phyloP scores from a whole-genome alignment of 495 filamentous ascomycete genomes.

The Podospora comata region DNA sequence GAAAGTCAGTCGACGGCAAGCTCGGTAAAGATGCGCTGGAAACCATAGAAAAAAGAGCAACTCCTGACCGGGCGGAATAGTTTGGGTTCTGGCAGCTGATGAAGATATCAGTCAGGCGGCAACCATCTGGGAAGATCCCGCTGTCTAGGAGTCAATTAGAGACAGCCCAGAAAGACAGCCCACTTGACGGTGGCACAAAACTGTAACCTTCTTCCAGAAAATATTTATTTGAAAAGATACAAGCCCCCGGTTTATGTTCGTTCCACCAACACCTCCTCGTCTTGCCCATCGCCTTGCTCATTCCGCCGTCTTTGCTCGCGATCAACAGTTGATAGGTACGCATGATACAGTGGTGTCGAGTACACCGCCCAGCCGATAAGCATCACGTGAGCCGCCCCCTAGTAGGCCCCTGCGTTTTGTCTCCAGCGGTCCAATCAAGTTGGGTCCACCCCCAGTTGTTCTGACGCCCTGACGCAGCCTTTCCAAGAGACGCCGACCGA shows the following conservation, averaged over 20 bases:
- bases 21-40: not conserved
- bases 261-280: not conserved
- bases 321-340: not conserved
- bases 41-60: not conserved
- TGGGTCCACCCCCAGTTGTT: conserved; percentile 23
- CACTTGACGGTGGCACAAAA: not conserved
- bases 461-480: conserved; percentile 37
- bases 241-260: not conserved
- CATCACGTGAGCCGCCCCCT: conserved; percentile 21
- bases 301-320: not conserved
- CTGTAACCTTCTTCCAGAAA: not conserved
- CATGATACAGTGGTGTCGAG: conserved; percentile 6
- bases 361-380: conserved; percentile 11
- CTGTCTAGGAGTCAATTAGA: not conserved
- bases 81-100: not conserved
- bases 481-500: conserved; percentile 25
- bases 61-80: not conserved
- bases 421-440: conserved; percentile 18
- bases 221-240: not conserved
- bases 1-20: not conserved
- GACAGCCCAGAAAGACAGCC: not conserved
- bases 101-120: no score
- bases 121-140: not conserved
- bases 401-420: conserved; percentile 15
- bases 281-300: not conserved